Base-by-base conservation (phyloP, 345 rosid genomes). In the Boechera stricta region DNA sequence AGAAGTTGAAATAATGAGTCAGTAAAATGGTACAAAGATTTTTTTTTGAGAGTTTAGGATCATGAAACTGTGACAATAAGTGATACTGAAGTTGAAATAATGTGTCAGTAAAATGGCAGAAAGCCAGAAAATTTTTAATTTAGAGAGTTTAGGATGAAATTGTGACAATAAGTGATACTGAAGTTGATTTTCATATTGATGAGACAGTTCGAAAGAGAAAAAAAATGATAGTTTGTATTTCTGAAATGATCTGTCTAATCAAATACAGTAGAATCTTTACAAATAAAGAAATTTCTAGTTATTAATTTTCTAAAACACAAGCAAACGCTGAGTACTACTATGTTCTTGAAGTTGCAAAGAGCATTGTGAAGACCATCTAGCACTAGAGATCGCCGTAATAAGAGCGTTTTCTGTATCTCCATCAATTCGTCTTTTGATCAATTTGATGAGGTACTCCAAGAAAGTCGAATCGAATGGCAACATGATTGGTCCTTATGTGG, bases 391-490 rank as follows among this genome's bases (percentile, higher is more conserved):
- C 6, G 57, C 45, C 35, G 6, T 28, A 12, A 80, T 9, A 4
- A 75, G 21, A 33, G 72, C 77, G 28, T 60, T 58, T 42, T 76
- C 56, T 48, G 44, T 29, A 5, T 60, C 53, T 53, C 51, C 52
- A 4, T 67, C 71, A 16, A 15, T 73, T 12, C 48, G 15, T 10
- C 47, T 10, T 36, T 44, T 21, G 26, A 42, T 48, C 63, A 66
- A 5, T 0, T 13, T 71, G 35, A 82, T 71, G 3, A 86, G 26
- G 45, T 78, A 72, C 13, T 76, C 76, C 41, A 82, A 11, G 60
- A 77, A 76, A n/a, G 2, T 12, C 0, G 75, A 65, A 49, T 86
- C 75, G 10, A 76, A 76, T 13, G 80, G 77, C 41, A 84, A 45
- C 5, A 59, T 80, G 66, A 84, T 84, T 0, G 77, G 83, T 29